Evolutionary conservation across 352 stramenopile genomes (phyloP).

Genomic region (Pythium grandisporangium): DNA sequence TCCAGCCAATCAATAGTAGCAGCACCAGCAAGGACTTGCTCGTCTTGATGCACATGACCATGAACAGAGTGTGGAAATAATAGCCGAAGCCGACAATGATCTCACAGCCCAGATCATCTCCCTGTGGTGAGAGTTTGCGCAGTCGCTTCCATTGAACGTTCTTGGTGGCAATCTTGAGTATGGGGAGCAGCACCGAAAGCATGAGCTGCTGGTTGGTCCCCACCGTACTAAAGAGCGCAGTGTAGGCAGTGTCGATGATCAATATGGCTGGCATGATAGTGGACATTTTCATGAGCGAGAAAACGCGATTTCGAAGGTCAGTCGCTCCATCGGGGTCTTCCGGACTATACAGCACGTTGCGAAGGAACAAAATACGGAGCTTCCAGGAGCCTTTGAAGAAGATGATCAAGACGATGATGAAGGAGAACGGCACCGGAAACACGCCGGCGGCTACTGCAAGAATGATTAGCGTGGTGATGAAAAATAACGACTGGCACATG

Average conservation of each 20-base stretch:
- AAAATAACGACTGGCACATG: slow-evolving; percentile 8
- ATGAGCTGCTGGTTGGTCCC: slow-evolving; percentile 11
- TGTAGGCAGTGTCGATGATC: slow-evolving; percentile 21
- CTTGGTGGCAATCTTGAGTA: slow-evolving; percentile 14
- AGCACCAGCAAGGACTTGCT: slow-evolving; percentile 21
- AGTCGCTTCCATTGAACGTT: slow-evolving; percentile 11
- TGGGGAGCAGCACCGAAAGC: slow-evolving; percentile 20
- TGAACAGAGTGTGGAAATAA: slow-evolving; percentile 29
- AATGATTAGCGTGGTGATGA: slow-evolving; percentile 9
- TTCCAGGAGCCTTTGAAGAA: slow-evolving; percentile 7
- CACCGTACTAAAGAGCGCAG: slow-evolving; percentile 17
- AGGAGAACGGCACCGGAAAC: slow-evolving; percentile 24
- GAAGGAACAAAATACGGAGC: slow-evolving; percentile 2
- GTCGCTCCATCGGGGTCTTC: slow-evolving; percentile 1
- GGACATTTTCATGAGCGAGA: slow-evolving; percentile 1
- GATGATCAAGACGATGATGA: slow-evolving; percentile 9
- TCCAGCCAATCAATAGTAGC: slow-evolving; percentile 11
- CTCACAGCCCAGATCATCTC: slow-evolving; percentile 16
- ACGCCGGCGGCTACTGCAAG: slow-evolving; percentile 4
- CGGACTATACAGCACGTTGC: background rate
- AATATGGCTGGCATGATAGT: slow-evolving; percentile 8
- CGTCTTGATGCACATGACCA: slow-evolving; percentile 22
- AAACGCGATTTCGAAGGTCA: slow-evolving; percentile 1
- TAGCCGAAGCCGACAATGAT: slow-evolving; percentile 10
- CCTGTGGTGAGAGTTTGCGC: slow-evolving; percentile 5